phyloP scores from a whole-genome alignment of 352 stramenopile genomes.

The Phytophthora pistaciae region DNA sequence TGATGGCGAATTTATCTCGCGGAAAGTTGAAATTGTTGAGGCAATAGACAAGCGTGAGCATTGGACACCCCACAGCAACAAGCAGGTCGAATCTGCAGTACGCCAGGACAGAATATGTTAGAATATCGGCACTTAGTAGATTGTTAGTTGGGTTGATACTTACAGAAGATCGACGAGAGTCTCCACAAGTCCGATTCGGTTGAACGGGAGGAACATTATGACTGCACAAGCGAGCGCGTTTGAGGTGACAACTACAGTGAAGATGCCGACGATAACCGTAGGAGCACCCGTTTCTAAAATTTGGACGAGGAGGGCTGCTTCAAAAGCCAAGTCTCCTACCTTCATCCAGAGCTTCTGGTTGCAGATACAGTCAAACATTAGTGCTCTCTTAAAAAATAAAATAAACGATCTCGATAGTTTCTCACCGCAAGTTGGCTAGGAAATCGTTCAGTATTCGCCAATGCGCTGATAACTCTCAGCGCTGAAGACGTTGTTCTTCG shows the following conservation, averaged over 20 bases:
- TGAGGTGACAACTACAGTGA: constrained; percentile 23
- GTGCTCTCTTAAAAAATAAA: neutral
- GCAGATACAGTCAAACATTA: neutral
- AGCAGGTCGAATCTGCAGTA: constrained; percentile 43
- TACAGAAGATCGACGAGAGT: constrained; percentile 26
- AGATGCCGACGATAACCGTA: constrained; percentile 21
- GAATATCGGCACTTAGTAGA: too few relatives aligned
- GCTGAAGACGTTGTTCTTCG: neutral
- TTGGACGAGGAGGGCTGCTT: constrained; percentile 31
- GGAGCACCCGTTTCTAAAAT: constrained; percentile 31
- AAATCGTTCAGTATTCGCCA: neutral
- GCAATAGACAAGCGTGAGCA: constrained; percentile 44
- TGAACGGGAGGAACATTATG: constrained; percentile 29
- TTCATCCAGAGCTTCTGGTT: constrained; percentile 35
- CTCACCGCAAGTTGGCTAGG: neutral
- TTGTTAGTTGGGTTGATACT: neutral
- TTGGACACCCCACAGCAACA: constrained; percentile 42
- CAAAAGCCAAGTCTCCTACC: constrained; percentile 27
- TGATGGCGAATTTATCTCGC: constrained; percentile 40
- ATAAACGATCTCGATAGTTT: neutral
- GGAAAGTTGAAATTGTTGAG: constrained; percentile 43
- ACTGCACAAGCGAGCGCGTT: constrained; percentile 23
- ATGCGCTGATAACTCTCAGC: neutral
- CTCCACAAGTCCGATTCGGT: constrained; percentile 20
- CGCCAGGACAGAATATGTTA: too few relatives aligned